Conservation (phyloP, 169 alveolate species). For the Eimeria maxima region DNA sequence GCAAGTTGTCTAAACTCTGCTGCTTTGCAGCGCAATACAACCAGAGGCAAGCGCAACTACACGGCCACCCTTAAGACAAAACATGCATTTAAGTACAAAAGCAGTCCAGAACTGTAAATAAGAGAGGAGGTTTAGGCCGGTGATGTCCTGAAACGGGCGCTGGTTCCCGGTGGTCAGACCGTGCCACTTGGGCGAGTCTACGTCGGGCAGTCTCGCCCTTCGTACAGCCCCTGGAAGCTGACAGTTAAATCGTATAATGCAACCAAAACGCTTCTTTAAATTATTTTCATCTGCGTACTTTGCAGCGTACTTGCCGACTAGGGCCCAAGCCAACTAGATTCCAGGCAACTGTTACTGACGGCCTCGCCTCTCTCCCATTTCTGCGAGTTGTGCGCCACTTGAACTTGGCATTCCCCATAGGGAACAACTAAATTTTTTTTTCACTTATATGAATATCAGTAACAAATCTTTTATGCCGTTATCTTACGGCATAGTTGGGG, state of each 20-base stretch:
- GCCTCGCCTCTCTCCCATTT: not conserved
- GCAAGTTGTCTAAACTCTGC: not conserved
- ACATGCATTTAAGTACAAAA: not conserved
- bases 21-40: not conserved
- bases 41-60: not conserved
- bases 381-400: not conserved
- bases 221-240: not conserved
- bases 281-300: not conserved
- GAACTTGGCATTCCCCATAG: not conserved
- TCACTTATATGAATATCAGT: not conserved
- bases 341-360: not conserved
- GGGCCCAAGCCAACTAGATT: not conserved
- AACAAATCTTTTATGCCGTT: not conserved
- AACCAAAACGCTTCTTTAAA: not conserved
- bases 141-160: not conserved
- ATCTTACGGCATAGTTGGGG: not conserved
- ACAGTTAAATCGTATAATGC: not conserved
- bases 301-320: not conserved
- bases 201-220: not conserved
- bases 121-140: not conserved
- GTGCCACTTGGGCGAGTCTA: not conserved
- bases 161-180: slow-evolving; percentile 3
- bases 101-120: not conserved
- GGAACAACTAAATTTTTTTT: not conserved
- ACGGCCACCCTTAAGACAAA: not conserved